Evolutionary conservation across 257 asterid species (phyloP).

Genomic region (Cruciata laevipes): DNA sequence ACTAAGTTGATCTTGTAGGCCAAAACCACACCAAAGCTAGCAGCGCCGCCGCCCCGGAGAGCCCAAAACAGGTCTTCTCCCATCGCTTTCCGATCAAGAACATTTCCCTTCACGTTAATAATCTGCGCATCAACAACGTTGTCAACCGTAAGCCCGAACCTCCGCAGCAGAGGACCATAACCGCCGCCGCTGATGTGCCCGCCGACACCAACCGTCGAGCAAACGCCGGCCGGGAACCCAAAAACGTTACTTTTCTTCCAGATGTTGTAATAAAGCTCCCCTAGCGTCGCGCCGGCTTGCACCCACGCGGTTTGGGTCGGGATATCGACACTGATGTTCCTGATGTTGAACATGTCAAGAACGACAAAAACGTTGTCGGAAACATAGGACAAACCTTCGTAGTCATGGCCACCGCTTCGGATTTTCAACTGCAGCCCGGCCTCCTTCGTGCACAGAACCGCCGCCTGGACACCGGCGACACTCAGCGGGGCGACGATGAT

Average conservation of each 20-base stretch:
- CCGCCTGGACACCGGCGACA: constrained; percentile 18
- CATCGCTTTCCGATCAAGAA: constrained; percentile 32
- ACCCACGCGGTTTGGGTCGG: constrained; percentile 30
- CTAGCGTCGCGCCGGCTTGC: constrained; percentile 32
- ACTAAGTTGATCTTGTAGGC: constrained; percentile 15
- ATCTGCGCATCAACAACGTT: constrained; percentile 5
- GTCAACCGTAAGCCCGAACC: neutral
- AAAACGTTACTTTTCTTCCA: constrained; percentile 28
- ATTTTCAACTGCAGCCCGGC: constrained; percentile 27
- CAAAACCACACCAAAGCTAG: constrained; percentile 18
- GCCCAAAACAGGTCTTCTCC: constrained; percentile 41
- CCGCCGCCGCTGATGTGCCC: constrained; percentile 8
- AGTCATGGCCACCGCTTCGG: constrained; percentile 59
- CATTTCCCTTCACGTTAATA: constrained; percentile 20
- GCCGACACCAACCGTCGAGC: constrained; percentile 30
- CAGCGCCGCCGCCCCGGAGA: constrained; percentile 20
- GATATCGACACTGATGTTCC: constrained; percentile 20
- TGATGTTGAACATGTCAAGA: constrained; percentile 37
- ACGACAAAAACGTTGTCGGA: constrained; percentile 20
- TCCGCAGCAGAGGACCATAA: constrained; percentile 3
- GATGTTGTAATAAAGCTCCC: constrained; percentile 35
- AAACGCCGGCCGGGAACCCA: constrained; percentile 37
- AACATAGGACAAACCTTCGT: constrained; percentile 34
- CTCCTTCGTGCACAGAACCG: constrained; percentile 26
- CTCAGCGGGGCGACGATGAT: constrained; percentile 28